Percentiles rank a stretch among this genome's conserved stretches.
Conservation (phyloP, 345 rosid species). For the Sisymbrium irio region DNA sequence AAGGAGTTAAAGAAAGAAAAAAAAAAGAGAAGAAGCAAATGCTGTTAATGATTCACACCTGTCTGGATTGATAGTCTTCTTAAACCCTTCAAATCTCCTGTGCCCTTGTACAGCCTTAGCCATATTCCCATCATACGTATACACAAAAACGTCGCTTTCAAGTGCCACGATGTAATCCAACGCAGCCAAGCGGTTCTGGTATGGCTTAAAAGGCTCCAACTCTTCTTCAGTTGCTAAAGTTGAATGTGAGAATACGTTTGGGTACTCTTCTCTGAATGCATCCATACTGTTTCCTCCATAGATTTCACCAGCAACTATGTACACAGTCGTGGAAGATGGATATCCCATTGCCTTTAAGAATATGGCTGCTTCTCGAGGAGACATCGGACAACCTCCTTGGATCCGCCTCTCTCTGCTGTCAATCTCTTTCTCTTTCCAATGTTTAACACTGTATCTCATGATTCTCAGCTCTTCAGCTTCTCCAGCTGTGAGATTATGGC, state of each 20-base stretch:
- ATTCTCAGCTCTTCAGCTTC: constrained; percentile 75
- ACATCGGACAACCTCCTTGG: constrained; percentile 96
- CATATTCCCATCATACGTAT: constrained; percentile 99
- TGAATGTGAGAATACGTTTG: constrained; percentile 77
- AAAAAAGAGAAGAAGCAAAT: neutral
- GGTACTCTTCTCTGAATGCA: constrained; percentile 72
- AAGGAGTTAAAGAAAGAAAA: neutral
- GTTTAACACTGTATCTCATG: constrained; percentile 78
- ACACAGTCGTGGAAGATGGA: constrained; percentile 75
- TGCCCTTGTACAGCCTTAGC: constrained; percentile 99
- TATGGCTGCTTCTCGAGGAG: constrained; percentile 94
- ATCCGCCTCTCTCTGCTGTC: constrained; percentile 62
- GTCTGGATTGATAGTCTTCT: constrained; percentile 85
- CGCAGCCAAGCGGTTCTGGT: constrained; percentile 93
- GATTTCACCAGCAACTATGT: constrained; percentile 90
- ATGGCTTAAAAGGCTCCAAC: constrained; percentile 63
- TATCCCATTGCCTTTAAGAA: constrained; percentile 96
- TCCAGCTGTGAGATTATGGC: constrained; percentile 69
- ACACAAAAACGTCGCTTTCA: constrained; percentile 87
- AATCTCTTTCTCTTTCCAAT: constrained; percentile 99
- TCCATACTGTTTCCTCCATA: constrained; percentile 82
- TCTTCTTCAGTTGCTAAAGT: constrained; percentile 75
- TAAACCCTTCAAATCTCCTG: constrained; percentile 79
- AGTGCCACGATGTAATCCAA: constrained; percentile 88
- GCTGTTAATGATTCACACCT: constrained; percentile 51